Conservation (phyloP, 2,329 filamentous ascomycete species). For the Fusarium newnesense region DNA sequence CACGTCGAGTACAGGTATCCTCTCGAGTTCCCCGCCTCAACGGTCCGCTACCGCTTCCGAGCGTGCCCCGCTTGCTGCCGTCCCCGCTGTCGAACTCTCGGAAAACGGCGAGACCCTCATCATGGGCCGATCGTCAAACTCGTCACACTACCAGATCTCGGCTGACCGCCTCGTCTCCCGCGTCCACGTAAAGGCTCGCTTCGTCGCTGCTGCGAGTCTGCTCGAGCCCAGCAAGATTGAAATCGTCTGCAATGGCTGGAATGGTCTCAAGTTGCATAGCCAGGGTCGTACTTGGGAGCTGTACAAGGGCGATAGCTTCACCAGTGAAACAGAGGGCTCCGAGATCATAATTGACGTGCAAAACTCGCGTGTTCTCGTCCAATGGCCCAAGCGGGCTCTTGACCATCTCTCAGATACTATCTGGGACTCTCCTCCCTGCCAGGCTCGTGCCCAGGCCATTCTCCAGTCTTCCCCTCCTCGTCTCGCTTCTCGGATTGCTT, state of each 20-base stretch:
- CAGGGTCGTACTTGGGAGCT: slow-evolving; percentile 88
- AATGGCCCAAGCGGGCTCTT: slow-evolving; percentile 77
- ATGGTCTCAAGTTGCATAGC: slow-evolving; percentile 92
- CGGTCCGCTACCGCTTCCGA: slow-evolving; percentile 73
- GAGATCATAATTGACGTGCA: slow-evolving; percentile 97
- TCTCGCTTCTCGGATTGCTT: slow-evolving; percentile 68
- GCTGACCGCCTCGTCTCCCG: slow-evolving; percentile 92
- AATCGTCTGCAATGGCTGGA: slow-evolving; percentile 94
- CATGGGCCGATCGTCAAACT: slow-evolving; percentile 95
- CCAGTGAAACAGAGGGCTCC: slow-evolving; percentile 84
- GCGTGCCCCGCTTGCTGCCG: slow-evolving; percentile 81
- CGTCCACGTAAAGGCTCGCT: slow-evolving; percentile 89
- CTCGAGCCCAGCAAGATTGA: slow-evolving; percentile 83
- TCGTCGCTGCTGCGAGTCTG: slow-evolving; percentile 74
- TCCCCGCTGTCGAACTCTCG: slow-evolving; percentile 84
- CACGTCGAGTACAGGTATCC: slow-evolving; percentile 90
- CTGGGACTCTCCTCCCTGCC: slow-evolving; percentile 72
- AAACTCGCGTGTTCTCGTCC: slow-evolving; percentile 87
- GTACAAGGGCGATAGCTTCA: slow-evolving; percentile 87
- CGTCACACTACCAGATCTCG: slow-evolving; percentile 94
- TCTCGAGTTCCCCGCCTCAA: slow-evolving; percentile 84
- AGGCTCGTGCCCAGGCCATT: slow-evolving; percentile 48
- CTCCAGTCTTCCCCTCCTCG: slow-evolving; percentile 71
- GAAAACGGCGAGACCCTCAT: slow-evolving; percentile 83
- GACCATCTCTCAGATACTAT: slow-evolving; percentile 72